Percentiles rank a stretch among this genome's conserved stretches.
These are phyloP conservation scores for Umbelopsis sp. DNA, from an alignment of 192 early-diverging fungal genomes.

Conservation along the genomic window DNA sequence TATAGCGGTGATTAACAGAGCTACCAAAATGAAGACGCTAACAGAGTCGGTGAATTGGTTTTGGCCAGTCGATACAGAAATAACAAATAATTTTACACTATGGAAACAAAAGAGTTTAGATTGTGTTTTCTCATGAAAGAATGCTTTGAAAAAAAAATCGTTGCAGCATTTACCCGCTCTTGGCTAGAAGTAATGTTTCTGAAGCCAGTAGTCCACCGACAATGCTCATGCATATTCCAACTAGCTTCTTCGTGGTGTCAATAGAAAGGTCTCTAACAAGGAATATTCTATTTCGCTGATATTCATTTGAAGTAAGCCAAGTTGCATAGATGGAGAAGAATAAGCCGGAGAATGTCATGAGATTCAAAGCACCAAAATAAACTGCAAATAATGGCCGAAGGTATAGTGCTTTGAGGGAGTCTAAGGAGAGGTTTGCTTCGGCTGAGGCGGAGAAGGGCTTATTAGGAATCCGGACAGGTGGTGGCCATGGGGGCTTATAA, in stretches of 20 bases:
- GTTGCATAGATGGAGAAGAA: constrained; percentile 46
- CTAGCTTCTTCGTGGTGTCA: constrained; percentile 46
- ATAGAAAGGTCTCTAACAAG: constrained; percentile 30
- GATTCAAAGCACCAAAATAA: constrained; percentile 54
- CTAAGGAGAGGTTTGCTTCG: constrained; percentile 48
- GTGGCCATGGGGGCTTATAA: neutral
- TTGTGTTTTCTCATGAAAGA: neutral
- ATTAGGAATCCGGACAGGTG: neutral
- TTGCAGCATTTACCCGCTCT: constrained; percentile 50
- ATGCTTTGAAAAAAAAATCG: neutral
- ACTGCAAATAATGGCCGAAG: constrained; percentile 48
- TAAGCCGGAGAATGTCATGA: constrained; percentile 40
- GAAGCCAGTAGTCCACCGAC: constrained; percentile 61
- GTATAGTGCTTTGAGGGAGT: constrained; percentile 50
- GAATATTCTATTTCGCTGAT: constrained; percentile 26
- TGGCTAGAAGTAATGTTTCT: constrained; percentile 59
- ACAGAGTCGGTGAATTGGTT: constrained; percentile 58
- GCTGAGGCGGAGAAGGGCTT: constrained; percentile 22
- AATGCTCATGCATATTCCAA: constrained; percentile 57
- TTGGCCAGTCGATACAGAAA: constrained; percentile 35
- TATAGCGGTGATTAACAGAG: constrained; percentile 52
- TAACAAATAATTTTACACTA: constrained; percentile 46
- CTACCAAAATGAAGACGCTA: constrained; percentile 54
- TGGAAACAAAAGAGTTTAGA: neutral
- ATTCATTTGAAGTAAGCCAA: constrained; percentile 42